Percentiles rank a stretch among this genome's conserved stretches.
Conservation (phyloP, 768 basidiomycete species). For the Trametes punicea region DNA sequence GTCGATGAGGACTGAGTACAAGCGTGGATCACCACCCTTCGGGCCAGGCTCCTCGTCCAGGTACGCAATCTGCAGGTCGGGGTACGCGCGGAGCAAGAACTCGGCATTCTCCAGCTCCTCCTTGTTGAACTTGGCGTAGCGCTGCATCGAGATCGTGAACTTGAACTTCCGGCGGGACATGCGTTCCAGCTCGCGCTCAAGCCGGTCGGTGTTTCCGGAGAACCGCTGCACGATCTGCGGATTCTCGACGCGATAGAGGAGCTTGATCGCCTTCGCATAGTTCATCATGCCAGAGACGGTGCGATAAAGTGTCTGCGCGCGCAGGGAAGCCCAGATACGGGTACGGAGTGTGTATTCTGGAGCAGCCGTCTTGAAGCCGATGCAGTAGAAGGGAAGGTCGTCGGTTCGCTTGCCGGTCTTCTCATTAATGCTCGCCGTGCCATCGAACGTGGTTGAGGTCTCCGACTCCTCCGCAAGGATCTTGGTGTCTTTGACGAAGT, state of each 20-base stretch:
- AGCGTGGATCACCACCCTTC: slow-evolving; percentile 81
- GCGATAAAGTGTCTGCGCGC: slow-evolving; percentile 96
- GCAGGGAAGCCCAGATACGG: slow-evolving; percentile 98
- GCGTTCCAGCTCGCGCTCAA: slow-evolving; percentile 93
- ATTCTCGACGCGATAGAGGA: slow-evolving; percentile 97
- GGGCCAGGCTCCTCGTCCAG: slow-evolving; percentile 93
- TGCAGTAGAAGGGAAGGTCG: slow-evolving; percentile 98
- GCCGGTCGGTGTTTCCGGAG: slow-evolving; percentile 92
- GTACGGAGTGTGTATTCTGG: slow-evolving; percentile 99
- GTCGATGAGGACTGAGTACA: slow-evolving; percentile 94
- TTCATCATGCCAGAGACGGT: slow-evolving; percentile 99
- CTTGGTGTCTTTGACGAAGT: slow-evolving; percentile 99
- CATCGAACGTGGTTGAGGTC: slow-evolving; percentile 40
- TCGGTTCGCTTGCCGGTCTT: slow-evolving; percentile 71
- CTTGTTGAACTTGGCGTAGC: slow-evolving; percentile 98
- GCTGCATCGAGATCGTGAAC: slow-evolving; percentile 97
- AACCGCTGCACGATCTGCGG: slow-evolving; percentile 96
- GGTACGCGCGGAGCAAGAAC: slow-evolving; percentile 95
- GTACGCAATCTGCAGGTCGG: slow-evolving; percentile 97
- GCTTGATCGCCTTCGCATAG: slow-evolving; percentile 99
- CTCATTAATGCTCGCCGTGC: slow-evolving; percentile 61
- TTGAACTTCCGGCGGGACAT: slow-evolving; percentile 99
- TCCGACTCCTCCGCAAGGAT: slow-evolving; percentile 90
- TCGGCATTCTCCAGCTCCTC: slow-evolving; percentile 99
- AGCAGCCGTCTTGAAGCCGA: slow-evolving; percentile 98